phyloP scores from a whole-genome alignment of 768 basidiomycete species.

The Psilocybe azurescens region DNA sequence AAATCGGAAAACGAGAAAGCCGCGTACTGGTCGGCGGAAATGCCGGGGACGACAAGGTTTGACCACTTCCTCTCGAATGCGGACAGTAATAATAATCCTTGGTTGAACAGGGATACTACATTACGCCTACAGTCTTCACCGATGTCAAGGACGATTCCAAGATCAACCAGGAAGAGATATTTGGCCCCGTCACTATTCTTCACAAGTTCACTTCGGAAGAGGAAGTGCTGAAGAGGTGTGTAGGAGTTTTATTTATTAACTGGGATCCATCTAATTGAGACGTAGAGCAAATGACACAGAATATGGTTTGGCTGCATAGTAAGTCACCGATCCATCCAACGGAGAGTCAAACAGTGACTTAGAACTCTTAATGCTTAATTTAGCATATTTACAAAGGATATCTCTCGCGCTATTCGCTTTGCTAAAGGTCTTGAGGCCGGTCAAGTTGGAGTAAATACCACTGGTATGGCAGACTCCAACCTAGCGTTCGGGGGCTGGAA shows the following conservation, averaged over 20 bases:
- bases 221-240: constrained; percentile 51
- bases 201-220: constrained; percentile 71
- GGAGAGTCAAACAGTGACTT: not conserved
- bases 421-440: constrained; percentile 3
- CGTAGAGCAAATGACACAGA: constrained; percentile 70
- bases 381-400: not conserved
- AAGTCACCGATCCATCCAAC: not conserved
- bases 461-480: not conserved
- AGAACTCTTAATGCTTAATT: not conserved
- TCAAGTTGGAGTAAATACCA: not conserved
- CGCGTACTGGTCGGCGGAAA: constrained; percentile 1
- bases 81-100: not conserved
- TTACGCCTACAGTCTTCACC: constrained; percentile 74
- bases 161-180: constrained; percentile 74
- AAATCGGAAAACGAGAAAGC: constrained; percentile 6
- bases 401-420: not conserved
- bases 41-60: constrained; percentile 3
- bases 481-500: constrained; percentile 3
- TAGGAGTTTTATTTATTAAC: not conserved
- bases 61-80: no score
- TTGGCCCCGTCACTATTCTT: constrained; percentile 77
- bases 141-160: constrained; percentile 67
- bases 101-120: constrained; percentile 61
- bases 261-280: no score
- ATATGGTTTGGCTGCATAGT: constrained; percentile 69